Evolutionary conservation across 78 protist genomes (phyloP), one percentile per base, ranked within the genome.

Genomic region (Anaeramoeba flamelloides): DNA sequence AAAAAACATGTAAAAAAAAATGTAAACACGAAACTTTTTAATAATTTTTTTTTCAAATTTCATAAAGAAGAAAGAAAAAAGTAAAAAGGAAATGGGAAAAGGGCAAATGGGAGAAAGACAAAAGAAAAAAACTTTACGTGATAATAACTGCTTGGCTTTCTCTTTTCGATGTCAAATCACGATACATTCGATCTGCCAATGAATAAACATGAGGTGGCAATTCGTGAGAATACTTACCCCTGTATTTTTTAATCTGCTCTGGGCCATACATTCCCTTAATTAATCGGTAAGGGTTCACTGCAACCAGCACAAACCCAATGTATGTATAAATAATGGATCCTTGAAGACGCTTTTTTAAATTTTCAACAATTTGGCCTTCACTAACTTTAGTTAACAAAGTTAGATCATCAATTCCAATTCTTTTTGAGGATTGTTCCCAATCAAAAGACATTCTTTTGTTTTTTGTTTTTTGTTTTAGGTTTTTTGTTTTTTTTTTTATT

Each of bases 121-220:
- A n/a, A n/a, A n/a, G n/a, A n/a, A n/a, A n/a, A n/a, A n/a, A n/a
- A n/a, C 8, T 17, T 53, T 53, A 53, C 69, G 69, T 53, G 8
- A 53, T 53, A 53, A 53, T 53, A 26, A 53, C 69, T 26, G 69
- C 17, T 53, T 53, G 69, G 17, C 69, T 53, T 53, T 53, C 34
- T 53, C 17, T 53, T 26, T 32, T 0, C 39, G 34, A 33, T n/a
- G 36, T 26, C 69, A 83, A 2, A 22, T 40, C 0, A 38, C 69
- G 53, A 78, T 83, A 83, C 1, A 79, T 77, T 37, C 34, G 74
- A 75, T 83, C 76, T 36, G 86, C 86, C 1, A 83, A 40, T 36
- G 77, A 69, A 75, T 79, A 83, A 12, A 83, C n/a, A 79, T 83
- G 86, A 4, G 86, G 86, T 3, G 85, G 69, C 17, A 26, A 17